Evolutionary conservation across 2,329 filamentous ascomycete species (phyloP).

Genomic region (Botryosphaeria dothidea): DNA sequence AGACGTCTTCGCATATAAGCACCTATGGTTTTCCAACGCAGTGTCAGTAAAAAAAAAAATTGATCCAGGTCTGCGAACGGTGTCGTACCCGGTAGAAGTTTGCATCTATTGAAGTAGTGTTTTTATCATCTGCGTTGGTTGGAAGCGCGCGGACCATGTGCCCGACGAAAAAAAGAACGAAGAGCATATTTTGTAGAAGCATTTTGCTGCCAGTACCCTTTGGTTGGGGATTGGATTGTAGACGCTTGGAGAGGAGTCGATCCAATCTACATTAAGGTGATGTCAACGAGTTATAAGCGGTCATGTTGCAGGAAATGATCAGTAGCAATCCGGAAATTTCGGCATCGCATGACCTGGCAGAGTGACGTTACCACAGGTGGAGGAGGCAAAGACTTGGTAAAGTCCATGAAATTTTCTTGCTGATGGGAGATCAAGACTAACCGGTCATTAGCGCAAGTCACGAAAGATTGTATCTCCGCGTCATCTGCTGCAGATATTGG

Average conservation of each 20-base stretch:
- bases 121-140: background rate
- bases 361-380: background rate
- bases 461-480: background rate
- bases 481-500: background rate
- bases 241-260: no score
- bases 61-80: no score
- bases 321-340: background rate
- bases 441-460: background rate
- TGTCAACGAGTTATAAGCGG: no score
- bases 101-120: background rate
- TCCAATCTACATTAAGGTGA: no score
- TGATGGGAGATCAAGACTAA: no score
- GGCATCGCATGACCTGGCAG: background rate
- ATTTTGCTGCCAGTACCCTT: background rate
- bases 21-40: background rate
- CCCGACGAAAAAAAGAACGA: background rate
- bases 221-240: no score
- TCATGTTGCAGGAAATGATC: no score
- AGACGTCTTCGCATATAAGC: slow-evolving; percentile 2
- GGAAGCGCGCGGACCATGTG: background rate
- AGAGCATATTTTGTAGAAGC: background rate
- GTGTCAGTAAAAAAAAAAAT: background rate
- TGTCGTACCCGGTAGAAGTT: background rate
- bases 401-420: background rate
- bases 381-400: background rate